Percentiles rank a stretch among this genome's conserved stretches.
Evolutionary conservation across 768 basidiomycete species (phyloP).

Genomic region (Guyanaporus albipodus): DNA sequence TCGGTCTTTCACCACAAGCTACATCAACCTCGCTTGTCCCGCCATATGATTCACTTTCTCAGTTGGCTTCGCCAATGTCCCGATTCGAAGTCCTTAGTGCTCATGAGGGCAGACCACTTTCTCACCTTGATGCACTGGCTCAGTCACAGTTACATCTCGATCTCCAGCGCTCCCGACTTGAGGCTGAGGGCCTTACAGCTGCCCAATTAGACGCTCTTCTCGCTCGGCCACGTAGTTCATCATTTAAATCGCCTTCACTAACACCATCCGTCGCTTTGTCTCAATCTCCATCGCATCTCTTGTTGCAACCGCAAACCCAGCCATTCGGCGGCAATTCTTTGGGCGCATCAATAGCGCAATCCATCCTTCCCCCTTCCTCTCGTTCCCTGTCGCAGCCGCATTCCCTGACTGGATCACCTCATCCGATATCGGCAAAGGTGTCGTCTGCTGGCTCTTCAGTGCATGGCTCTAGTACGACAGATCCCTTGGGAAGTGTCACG

Average conservation of each 20-base stretch:
- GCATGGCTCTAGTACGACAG: slow-evolving; percentile 13
- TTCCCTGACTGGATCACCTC: slow-evolving; percentile 30
- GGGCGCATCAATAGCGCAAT: slow-evolving; percentile 15
- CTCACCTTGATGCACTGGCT: slow-evolving; percentile 21
- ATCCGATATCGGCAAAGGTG: slow-evolving; percentile 18
- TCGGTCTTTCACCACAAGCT: slow-evolving; percentile 22
- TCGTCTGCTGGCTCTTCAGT: slow-evolving; percentile 22
- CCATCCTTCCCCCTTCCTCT: slow-evolving; percentile 20
- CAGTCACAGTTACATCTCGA: slow-evolving; percentile 26
- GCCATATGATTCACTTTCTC: slow-evolving; percentile 22
- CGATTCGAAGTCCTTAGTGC: slow-evolving; percentile 22
- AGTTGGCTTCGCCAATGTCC: slow-evolving; percentile 20
- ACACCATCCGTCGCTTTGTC: slow-evolving; percentile 11
- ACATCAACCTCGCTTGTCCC: slow-evolving; percentile 11
- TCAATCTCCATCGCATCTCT: slow-evolving; percentile 22
- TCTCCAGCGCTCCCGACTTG: slow-evolving; percentile 25
- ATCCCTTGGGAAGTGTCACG: slow-evolving; percentile 8
- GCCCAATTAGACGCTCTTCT: slow-evolving; percentile 28
- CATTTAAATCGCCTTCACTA: slow-evolving; percentile 25
- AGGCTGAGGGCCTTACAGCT: slow-evolving; percentile 24
- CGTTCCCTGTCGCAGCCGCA: slow-evolving; percentile 25
- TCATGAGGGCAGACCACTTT: slow-evolving; percentile 20
- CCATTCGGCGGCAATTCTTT: slow-evolving; percentile 14
- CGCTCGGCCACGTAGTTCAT: slow-evolving; percentile 20
- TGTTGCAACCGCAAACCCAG: slow-evolving; percentile 20